Evolutionary conservation across 2,329 filamentous ascomycete species (phyloP), one percentile per base, ranked within the genome.

Genomic region (Sarocladium kiliense): DNA sequence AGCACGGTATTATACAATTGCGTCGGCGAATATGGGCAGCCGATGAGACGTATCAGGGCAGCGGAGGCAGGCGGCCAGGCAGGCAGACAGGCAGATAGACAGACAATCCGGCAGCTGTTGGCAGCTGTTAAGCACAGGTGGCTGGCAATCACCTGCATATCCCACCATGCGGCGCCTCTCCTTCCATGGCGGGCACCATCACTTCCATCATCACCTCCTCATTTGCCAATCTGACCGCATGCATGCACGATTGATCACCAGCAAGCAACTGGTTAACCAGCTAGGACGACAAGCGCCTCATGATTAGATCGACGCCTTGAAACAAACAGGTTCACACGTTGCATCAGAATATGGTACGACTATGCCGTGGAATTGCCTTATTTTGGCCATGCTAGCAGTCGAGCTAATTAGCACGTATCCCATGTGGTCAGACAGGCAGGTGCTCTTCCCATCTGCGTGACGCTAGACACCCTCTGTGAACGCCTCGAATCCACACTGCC

Each of bases 301-400:
- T 32, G 12, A 32, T 32, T 39, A 19, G 36, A n/a, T 16, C 7
- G 18, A n/a, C 12, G 36, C 18, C 36, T 39, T 16, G 36, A 39
- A 39, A 19, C 36, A 9, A 9, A 6, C 36, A 32, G 10, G 19
- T 44, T 6, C 41, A 25, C 23, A 9, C 21, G 19, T 7, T 44
- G 11, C 41, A 3, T 21, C 19, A 6, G 9, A 27, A n/a, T 3
- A 47, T 47, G 23, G 25, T 47, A 27, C 44, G 44, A 47, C 44
- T 26, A 47, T 26, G 44, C 21, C 19, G n/a, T 27, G 44, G 19
- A 44, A 47, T 47, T 47, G 44, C 44, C 44, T 44, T 44, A 44
- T 44, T 44, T 16, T 25, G 21, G 18, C 23, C 19, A 10, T 44
- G 16, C 41, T 44, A 44, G 41, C 21, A 19, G 18, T 12, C 6